Evolutionary conservation across 2,329 filamentous ascomycete species (phyloP).

Genomic region (Whalleya microplaca): DNA sequence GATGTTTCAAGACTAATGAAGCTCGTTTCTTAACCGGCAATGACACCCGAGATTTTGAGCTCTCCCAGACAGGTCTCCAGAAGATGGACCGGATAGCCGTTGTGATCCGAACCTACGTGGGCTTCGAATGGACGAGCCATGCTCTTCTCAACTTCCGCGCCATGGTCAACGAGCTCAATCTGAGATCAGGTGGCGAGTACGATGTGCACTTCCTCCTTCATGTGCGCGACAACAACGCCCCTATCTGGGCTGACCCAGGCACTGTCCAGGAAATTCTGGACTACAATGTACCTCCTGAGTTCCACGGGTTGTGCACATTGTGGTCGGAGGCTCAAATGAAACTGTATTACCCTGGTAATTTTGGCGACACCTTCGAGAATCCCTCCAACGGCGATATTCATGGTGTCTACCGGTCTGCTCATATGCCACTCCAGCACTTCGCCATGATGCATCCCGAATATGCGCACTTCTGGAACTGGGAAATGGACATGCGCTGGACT

Average conservation of each 20-base stretch:
- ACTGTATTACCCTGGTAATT: constrained; percentile 71
- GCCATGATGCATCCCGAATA: constrained; percentile 66
- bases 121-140: constrained; percentile 78
- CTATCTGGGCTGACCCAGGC: constrained; percentile 79
- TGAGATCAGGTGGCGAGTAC: constrained; percentile 82
- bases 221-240: constrained; percentile 76
- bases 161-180: constrained; percentile 75
- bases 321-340: constrained; percentile 88
- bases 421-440: constrained; percentile 67
- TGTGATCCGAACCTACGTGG: constrained; percentile 78
- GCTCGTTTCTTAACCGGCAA: constrained; percentile 60
- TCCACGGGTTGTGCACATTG: constrained; percentile 77
- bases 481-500: constrained; percentile 69
- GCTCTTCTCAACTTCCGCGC: constrained; percentile 81
- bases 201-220: constrained; percentile 82
- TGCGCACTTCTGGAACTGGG: constrained; percentile 71
- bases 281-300: constrained; percentile 69
- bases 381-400: constrained; percentile 62
- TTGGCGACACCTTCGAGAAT: constrained; percentile 69
- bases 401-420: constrained; percentile 69
- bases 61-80: constrained; percentile 30
- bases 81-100: constrained; percentile 70
- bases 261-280: constrained; percentile 74
- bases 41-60: constrained; percentile 37
- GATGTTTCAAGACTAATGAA: constrained; percentile 63